These are phyloP conservation scores for Metschnikowia kofuensis DNA, from an alignment of 805 yeast genomes.

Conservation along the genomic window DNA sequence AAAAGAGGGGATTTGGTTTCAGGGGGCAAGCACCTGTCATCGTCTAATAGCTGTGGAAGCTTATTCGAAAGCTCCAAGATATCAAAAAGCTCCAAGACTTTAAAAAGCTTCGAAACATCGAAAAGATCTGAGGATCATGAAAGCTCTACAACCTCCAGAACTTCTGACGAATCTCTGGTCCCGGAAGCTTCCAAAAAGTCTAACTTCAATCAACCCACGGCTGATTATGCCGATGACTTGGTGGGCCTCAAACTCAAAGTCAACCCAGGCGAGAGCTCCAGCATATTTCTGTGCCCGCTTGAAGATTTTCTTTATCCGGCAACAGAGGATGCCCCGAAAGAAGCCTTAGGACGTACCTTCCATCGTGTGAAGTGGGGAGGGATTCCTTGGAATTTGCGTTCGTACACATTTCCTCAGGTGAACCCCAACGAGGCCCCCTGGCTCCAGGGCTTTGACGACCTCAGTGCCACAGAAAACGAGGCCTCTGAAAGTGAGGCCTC, in stretches of 20 bases:
- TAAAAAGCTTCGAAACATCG: too few relatives aligned
- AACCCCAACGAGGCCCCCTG: constrained; percentile 58
- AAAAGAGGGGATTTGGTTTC: too few relatives aligned
- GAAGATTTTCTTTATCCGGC: constrained; percentile 49
- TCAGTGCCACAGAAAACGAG: constrained; percentile 53
- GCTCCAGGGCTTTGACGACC: constrained; percentile 55
- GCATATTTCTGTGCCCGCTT: constrained; percentile 68
- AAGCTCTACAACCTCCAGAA: too few relatives aligned
- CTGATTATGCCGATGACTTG: neutral
- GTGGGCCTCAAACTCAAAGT: constrained; percentile 39
- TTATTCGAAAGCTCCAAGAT: too few relatives aligned
- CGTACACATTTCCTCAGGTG: constrained; percentile 56
- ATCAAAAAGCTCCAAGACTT: too few relatives aligned
- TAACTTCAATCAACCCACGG: too few relatives aligned
- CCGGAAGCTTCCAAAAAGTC: too few relatives aligned
- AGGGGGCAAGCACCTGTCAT: too few relatives aligned
- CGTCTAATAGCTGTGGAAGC: too few relatives aligned
- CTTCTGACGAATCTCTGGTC: too few relatives aligned
- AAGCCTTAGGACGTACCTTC: constrained; percentile 31
- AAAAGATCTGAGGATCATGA: too few relatives aligned
- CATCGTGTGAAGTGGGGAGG: constrained; percentile 65
- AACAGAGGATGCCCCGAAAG: constrained; percentile 26
- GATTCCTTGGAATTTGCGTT: constrained; percentile 61
- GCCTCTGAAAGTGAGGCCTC: neutral
- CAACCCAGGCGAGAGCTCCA: constrained; percentile 76